Evolutionary conservation across 169 alveolate species (phyloP), one percentile per base, ranked within the genome.

Genomic region (Toxoplasma gondii): DNA sequence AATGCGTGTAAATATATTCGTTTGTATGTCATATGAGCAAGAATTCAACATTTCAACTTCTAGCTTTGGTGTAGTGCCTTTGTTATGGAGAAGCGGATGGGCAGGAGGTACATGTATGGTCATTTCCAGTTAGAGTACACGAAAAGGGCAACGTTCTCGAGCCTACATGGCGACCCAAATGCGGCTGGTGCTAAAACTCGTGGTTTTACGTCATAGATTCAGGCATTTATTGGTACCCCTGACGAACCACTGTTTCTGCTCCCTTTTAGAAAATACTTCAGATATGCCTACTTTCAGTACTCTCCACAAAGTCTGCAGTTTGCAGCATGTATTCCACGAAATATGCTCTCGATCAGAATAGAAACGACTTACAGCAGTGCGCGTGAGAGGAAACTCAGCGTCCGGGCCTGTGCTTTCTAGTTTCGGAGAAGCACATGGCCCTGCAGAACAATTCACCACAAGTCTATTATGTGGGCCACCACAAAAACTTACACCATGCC

Each of bases 371-470:
- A 82, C 90, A 22, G 90, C 90, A 31, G 90, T 44, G 2, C 90
- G 90, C 34, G 90, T 43, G 36, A 82, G 90, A 19, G 90, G 90
- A n/a, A 82, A 43, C 24, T 41, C 90, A 12, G 90, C 90, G 67
- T 82, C 90, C 12, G 90, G 90, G 10, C 90, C 90, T 24, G 41
- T 44, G 31, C 7, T 1, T 16, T 44, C 90, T 7, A 12, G 69
- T 5, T 2, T 10, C 31, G 70, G 70, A n/a, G 54, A 31, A 7
- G 70, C 90, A 36, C 90, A 82, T 22, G 90, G 90, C 90, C 90
- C 90, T 82, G 67, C 36, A 45, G 29, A 53, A 39, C 22, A 16
- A 12, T 19, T 78, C 45, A 38, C 39, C 45, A 34, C 45, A 7
- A 34, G 87, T 34, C 9, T 16, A 31, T 17, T 34, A 53, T 39